Conservation (phyloP, 2,329 filamentous ascomycete genomes). For the Penicillium occitanis region DNA sequence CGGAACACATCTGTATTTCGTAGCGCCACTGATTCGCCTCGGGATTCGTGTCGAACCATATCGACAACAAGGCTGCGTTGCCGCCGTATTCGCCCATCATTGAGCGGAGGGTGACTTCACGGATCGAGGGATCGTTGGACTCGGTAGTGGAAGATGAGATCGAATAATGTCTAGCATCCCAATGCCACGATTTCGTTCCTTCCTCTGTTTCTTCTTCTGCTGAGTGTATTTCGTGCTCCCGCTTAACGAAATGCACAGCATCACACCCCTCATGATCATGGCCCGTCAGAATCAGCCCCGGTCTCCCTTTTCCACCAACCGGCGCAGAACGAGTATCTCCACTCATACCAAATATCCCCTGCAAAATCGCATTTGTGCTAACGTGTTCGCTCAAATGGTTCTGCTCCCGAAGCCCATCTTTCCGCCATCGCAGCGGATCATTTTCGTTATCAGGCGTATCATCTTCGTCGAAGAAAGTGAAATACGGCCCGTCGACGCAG, state of each 20-base stretch:
- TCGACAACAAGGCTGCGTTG: constrained; percentile 81
- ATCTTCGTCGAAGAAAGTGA: constrained; percentile 71
- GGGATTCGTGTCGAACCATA: constrained; percentile 75
- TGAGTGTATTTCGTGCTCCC: constrained; percentile 35
- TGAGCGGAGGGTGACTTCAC: constrained; percentile 90
- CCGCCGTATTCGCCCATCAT: constrained; percentile 99
- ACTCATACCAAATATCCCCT: constrained; percentile 79
- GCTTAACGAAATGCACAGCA: constrained; percentile 77
- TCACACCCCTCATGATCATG: constrained; percentile 97
- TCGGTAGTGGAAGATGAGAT: not conserved
- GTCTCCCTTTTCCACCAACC: constrained; percentile 64
- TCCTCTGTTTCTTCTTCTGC: constrained; percentile 18
- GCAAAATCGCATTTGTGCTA: constrained; percentile 68
- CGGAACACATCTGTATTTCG: constrained; percentile 73
- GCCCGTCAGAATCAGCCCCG: constrained; percentile 81
- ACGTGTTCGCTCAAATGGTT: constrained; percentile 78
- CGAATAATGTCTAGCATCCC: constrained; percentile 38
- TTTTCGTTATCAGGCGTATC: constrained; percentile 57
- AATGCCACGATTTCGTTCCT: constrained; percentile 28
- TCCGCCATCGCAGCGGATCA: constrained; percentile 36
- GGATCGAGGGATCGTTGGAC: constrained; percentile 50
- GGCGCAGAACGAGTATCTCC: constrained; percentile 55
- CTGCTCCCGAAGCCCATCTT: constrained; percentile 70
- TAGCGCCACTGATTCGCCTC: constrained; percentile 71
- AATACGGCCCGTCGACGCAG: constrained; percentile 81